These are phyloP conservation scores for Zoysia japonica DNA, from an alignment of 176 grass and related monocot genomes.

Conservation along the genomic window DNA sequence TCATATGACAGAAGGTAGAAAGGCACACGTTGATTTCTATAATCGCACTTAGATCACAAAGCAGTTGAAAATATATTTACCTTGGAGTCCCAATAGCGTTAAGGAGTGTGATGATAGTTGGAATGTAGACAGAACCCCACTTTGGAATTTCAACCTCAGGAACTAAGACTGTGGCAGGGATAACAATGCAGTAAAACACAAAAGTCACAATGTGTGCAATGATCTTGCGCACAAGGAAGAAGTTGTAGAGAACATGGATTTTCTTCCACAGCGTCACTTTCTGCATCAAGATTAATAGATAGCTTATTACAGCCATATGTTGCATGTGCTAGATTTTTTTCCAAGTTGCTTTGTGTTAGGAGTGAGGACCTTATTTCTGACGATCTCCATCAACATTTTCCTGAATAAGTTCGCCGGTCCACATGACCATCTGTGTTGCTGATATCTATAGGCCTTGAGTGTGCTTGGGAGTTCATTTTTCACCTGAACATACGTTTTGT, in stretches of 20 bases:
- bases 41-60: neutral
- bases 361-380: slow-evolving; percentile 65
- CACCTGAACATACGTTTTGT: slow-evolving; percentile 41
- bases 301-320: slow-evolving; percentile 32
- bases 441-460: slow-evolving; percentile 66
- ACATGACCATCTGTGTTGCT: slow-evolving; percentile 88
- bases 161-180: slow-evolving; percentile 63
- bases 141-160: slow-evolving; percentile 77
- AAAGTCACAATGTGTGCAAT: slow-evolving; percentile 75
- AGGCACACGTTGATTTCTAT: neutral
- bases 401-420: slow-evolving; percentile 74
- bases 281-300: slow-evolving; percentile 43
- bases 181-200: slow-evolving; percentile 80
- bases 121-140: slow-evolving; percentile 79
- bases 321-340: neutral
- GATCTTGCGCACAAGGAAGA: slow-evolving; percentile 81
- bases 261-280: slow-evolving; percentile 80
- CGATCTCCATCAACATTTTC: slow-evolving; percentile 84
- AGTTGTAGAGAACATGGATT: slow-evolving; percentile 78
- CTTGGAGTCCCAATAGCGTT: slow-evolving; percentile 68
- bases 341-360: slow-evolving; percentile 13
- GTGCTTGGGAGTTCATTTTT: slow-evolving; percentile 90
- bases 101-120: slow-evolving; percentile 66
- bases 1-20: neutral
- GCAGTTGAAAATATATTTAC: slow-evolving; percentile 37